A percentile compares a stretch with the other conserved stretches of the same genome.
phyloP scores from a whole-genome alignment of 73 alveolate genomes.

The Paramecium primaurelia region DNA sequence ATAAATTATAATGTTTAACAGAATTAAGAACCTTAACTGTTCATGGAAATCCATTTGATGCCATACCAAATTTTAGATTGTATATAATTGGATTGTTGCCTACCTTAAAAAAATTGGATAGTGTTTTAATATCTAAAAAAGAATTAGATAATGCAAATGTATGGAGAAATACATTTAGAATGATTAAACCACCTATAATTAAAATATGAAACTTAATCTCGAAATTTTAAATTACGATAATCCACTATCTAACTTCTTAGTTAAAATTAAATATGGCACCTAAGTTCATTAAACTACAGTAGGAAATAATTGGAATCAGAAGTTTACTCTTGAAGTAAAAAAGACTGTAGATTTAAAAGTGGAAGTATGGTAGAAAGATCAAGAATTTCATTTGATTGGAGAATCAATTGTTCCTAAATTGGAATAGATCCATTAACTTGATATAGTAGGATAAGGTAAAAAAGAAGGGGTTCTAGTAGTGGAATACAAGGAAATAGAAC shows the following conservation, averaged over 20 bases:
- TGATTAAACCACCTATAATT: conserved; percentile 46
- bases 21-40: conserved; percentile 40
- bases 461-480: conserved; percentile 24
- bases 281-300: background rate
- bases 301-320: conserved; percentile 37
- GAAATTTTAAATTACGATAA: conserved; percentile 18
- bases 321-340: background rate
- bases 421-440: background rate
- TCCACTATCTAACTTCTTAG: background rate
- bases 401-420: conserved; percentile 6
- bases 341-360: background rate
- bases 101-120: conserved; percentile 52
- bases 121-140: conserved; percentile 54
- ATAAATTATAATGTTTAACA: background rate
- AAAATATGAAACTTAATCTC: conserved; percentile 36
- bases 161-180: conserved; percentile 3
- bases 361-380: conserved; percentile 10
- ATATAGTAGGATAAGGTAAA: background rate
- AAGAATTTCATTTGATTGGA: conserved; percentile 4
- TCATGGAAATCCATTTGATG: conserved; percentile 63
- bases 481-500: background rate
- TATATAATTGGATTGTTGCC: conserved; percentile 55
- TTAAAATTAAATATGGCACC: conserved; percentile 26
- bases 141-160: conserved; percentile 48
- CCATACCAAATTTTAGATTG: conserved; percentile 56